Conservation (phyloP, 805 yeast genomes). For the Dipodascus geniculatus region DNA sequence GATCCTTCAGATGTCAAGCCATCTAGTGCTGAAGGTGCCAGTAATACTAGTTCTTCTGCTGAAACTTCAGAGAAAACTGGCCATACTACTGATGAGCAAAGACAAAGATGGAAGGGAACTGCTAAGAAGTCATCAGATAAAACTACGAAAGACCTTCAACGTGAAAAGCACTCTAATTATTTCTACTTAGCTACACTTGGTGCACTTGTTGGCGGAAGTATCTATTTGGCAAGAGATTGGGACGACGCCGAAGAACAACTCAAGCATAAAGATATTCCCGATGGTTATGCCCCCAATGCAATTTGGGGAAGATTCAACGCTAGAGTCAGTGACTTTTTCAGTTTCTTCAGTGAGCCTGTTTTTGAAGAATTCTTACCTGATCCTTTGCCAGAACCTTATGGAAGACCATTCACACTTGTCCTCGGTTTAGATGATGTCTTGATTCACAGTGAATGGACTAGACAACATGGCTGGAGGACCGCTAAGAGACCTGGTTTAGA, state of each 20-base stretch:
- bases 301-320: slow-evolving; percentile 59
- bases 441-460: slow-evolving; percentile 86
- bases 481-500: slow-evolving; percentile 98
- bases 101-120: slow-evolving; percentile 40
- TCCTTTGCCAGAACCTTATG: slow-evolving; percentile 80
- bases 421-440: slow-evolving; percentile 81
- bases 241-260: slow-evolving; percentile 64
- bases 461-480: slow-evolving; percentile 92
- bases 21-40: slow-evolving; percentile 9
- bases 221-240: slow-evolving; percentile 75
- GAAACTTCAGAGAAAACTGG: slow-evolving; percentile 10
- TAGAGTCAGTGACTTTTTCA: slow-evolving; percentile 64
- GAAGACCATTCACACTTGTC: slow-evolving; percentile 85
- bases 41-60: background rate
- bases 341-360: slow-evolving; percentile 85
- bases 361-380: slow-evolving; percentile 90
- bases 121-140: slow-evolving; percentile 28
- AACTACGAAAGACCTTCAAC: slow-evolving; percentile 35
- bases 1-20: slow-evolving; percentile 34
- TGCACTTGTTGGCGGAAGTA: slow-evolving; percentile 38
- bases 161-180: slow-evolving; percentile 71
- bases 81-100: slow-evolving; percentile 19
- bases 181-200: slow-evolving; percentile 48
- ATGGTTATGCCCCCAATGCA: slow-evolving; percentile 56
- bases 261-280: slow-evolving; percentile 38